Evolutionary conservation across 441 rosid genomes (phyloP).

Genomic region (Adansonia rubrostipa): DNA sequence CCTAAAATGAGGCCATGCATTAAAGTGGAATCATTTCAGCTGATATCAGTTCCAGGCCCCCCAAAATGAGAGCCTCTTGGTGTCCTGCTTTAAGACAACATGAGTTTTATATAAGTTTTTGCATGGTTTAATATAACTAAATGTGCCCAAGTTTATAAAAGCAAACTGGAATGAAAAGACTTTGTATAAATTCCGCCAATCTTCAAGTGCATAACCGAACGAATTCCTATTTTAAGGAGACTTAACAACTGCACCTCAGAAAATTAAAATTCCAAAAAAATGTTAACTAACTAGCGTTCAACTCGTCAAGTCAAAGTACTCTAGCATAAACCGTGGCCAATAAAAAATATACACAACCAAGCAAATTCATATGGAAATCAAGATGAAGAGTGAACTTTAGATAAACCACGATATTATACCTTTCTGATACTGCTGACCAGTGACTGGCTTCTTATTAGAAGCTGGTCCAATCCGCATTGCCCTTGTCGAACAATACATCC

Average conservation of each 20-base stretch:
- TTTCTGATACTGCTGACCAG: conserved; percentile 59
- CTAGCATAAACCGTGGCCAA: conserved; percentile 17
- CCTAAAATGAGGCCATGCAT: conserved; percentile 99
- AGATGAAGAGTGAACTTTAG: neutral
- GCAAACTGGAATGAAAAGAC: conserved; percentile 67
- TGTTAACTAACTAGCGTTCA: conserved; percentile 33
- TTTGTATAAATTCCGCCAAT: conserved; percentile 43
- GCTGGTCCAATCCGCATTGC: conserved; percentile 95
- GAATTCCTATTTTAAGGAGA: conserved; percentile 34
- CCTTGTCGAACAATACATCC: conserved; percentile 78
- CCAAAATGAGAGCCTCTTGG: conserved; percentile 95
- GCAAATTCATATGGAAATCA: conserved; percentile 18
- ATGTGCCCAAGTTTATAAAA: conserved; percentile 64
- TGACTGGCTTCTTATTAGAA: conserved; percentile 46
- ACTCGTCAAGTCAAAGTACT: conserved; percentile 26
- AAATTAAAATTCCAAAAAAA: neutral
- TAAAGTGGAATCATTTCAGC: conserved; percentile 97
- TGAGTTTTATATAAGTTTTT: conserved; percentile 77
- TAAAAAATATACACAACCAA: conserved; percentile 19
- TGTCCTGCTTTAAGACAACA: conserved; percentile 98
- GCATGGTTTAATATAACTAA: conserved; percentile 61
- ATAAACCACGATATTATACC: conserved; percentile 46
- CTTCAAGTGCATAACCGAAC: conserved; percentile 48
- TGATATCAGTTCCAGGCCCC: conserved; percentile 94
- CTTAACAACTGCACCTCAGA: conserved; percentile 27